Percentiles rank a stretch among this genome's conserved stretches.
Evolutionary conservation across 495 filamentous ascomycete species (phyloP).

Genomic region (Platismatia glauca): DNA sequence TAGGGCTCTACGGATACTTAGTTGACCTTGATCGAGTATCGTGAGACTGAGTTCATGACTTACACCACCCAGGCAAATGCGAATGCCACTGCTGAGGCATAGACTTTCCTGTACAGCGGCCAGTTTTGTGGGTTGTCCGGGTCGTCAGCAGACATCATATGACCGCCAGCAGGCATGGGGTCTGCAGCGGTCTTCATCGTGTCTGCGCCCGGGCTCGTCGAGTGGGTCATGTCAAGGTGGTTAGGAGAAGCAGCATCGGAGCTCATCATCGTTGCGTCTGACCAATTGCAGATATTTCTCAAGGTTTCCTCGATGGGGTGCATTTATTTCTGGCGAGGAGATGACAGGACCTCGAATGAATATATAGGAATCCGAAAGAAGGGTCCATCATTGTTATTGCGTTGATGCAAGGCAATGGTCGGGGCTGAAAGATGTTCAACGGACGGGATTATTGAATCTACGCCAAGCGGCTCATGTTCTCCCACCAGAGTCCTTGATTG

Average conservation of each 20-base stretch:
- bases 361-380: neutral
- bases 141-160: conserved; percentile 29
- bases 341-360: neutral
- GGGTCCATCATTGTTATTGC: neutral
- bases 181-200: neutral
- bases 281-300: conserved; percentile 2
- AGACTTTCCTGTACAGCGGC: conserved; percentile 36
- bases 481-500: too few species aligned
- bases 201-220: neutral
- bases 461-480: neutral
- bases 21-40: neutral
- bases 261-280: conserved; percentile 7
- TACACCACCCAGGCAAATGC: conserved; percentile 32
- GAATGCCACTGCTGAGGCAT: conserved; percentile 32
- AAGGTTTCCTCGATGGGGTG: neutral
- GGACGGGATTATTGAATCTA: conserved; percentile 10
- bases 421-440: neutral
- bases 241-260: conserved; percentile 5
- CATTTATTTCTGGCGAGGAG: conserved; percentile 1
- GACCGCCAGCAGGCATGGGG: conserved; percentile 11
- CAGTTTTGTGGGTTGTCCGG: conserved; percentile 49
- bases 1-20: conserved; percentile 32
- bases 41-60: conserved; percentile 10
- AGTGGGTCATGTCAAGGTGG: conserved; percentile 3
- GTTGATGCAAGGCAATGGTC: neutral